Percentiles rank a stretch among this genome's conserved stretches.
Conservation (phyloP, 495 filamentous ascomycete genomes). For the Schizothecium vesticola region DNA sequence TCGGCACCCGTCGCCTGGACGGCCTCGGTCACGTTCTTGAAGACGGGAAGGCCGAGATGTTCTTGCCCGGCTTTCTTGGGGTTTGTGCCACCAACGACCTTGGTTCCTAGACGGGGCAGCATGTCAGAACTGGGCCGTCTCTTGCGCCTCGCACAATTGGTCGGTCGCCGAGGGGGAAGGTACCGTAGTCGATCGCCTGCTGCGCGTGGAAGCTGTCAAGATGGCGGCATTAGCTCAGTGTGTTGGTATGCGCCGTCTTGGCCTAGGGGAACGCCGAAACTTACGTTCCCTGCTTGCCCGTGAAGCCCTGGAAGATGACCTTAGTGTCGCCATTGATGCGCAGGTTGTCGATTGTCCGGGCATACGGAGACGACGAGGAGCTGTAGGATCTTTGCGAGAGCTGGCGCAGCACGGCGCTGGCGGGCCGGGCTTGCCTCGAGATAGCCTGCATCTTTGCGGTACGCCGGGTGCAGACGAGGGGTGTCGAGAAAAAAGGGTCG, state of each 20-base stretch:
- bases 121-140: constrained; percentile 11
- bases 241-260: background rate
- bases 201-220: constrained; percentile 82
- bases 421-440: constrained; percentile 42
- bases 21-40: constrained; percentile 81
- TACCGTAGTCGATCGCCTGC: constrained; percentile 98
- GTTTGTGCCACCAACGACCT: constrained; percentile 96
- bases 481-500: background rate
- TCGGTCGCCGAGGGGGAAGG: constrained; percentile 2
- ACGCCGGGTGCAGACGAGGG: constrained; percentile 1
- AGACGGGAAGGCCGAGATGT: constrained; percentile 91
- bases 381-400: constrained; percentile 61
- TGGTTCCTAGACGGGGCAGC: constrained; percentile 59
- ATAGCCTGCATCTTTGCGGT: constrained; percentile 42
- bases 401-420: constrained; percentile 40
- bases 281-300: constrained; percentile 97
- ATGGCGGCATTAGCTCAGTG: constrained; percentile 37
- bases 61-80: constrained; percentile 92
- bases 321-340: constrained; percentile 88
- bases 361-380: constrained; percentile 64
- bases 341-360: constrained; percentile 80
- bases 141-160: constrained; percentile 1
- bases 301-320: constrained; percentile 97
- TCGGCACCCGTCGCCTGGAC: constrained; percentile 86
- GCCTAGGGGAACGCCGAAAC: constrained; percentile 33